These are phyloP conservation scores for Triticum timopheevii DNA, from an alignment of 176 grass and related monocot genomes.

Conservation along the genomic window DNA sequence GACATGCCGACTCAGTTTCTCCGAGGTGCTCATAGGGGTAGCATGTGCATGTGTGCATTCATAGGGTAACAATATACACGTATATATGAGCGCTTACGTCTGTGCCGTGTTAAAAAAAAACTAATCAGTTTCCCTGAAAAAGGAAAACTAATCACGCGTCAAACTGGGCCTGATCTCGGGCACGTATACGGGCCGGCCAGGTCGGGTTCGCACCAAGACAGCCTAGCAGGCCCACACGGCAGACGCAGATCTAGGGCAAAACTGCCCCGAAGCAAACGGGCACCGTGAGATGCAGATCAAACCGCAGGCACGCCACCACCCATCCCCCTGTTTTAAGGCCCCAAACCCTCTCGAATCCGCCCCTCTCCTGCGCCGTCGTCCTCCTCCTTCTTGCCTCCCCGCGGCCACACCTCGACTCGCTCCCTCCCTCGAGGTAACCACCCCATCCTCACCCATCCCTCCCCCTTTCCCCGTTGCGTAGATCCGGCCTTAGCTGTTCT, in stretches of 20 bases:
- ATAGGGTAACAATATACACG: too few species aligned
- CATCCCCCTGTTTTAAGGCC: background rate
- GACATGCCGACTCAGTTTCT: too few species aligned
- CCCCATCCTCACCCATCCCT: background rate
- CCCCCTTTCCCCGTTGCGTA: too few species aligned
- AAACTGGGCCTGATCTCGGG: too few species aligned
- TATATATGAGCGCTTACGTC: too few species aligned
- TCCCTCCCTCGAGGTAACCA: background rate
- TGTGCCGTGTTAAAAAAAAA: too few species aligned
- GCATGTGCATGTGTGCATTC: too few species aligned
- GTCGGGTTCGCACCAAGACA: background rate
- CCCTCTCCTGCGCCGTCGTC: background rate
- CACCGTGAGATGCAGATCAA: background rate
- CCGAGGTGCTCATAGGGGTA: too few species aligned
- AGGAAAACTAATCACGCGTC: background rate
- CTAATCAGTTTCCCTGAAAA: too few species aligned
- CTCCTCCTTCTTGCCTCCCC: background rate
- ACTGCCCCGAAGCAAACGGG: background rate
- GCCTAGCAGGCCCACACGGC: background rate
- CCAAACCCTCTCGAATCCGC: background rate
- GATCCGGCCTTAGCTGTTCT: background rate
- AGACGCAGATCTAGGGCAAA: background rate
- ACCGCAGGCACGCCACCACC: background rate
- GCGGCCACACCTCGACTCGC: background rate
- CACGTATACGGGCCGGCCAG: background rate